Conservation (phyloP, 352 stramenopile species). For the Globisporangium viniferum region DNA sequence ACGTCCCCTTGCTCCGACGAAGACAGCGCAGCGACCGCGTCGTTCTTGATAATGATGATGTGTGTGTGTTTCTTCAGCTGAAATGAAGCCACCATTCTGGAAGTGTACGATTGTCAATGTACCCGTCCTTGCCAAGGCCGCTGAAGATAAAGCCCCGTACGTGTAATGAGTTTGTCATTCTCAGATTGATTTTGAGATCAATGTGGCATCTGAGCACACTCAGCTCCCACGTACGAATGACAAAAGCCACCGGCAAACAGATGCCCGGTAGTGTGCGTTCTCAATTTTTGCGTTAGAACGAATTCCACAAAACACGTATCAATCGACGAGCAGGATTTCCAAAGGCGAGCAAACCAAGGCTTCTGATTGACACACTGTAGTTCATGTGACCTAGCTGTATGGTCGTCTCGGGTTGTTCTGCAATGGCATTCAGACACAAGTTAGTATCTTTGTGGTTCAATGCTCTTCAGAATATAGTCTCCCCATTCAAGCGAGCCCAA, state of each 20-base stretch:
- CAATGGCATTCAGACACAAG: not conserved
- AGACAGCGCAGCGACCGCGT: constrained; percentile 3
- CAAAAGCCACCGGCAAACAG: not conserved
- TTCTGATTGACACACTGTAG: no score
- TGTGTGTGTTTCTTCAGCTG: no score
- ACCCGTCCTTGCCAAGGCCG: no score
- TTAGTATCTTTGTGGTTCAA: not conserved
- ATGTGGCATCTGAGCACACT: no score
- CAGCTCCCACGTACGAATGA: no score
- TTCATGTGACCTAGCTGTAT: constrained; percentile 13
- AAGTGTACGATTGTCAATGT: no score
- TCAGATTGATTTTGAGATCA: no score
- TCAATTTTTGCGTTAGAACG: not conserved
- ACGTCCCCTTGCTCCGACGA: not conserved
- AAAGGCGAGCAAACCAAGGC: not conserved
- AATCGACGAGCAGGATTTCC: not conserved
- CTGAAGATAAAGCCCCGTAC: no score
- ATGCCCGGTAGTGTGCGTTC: not conserved
- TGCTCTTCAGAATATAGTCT: not conserved
- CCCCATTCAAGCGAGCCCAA: not conserved
- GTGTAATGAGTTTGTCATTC: no score
- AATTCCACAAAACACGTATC: not conserved
- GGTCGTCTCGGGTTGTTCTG: constrained; percentile 21
- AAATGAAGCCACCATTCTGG: no score
- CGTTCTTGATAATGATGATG: no score